Percentiles rank a stretch among this genome's conserved stretches.
Conservation (phyloP, 2,329 filamentous ascomycete genomes). For the Graphium sp. region DNA sequence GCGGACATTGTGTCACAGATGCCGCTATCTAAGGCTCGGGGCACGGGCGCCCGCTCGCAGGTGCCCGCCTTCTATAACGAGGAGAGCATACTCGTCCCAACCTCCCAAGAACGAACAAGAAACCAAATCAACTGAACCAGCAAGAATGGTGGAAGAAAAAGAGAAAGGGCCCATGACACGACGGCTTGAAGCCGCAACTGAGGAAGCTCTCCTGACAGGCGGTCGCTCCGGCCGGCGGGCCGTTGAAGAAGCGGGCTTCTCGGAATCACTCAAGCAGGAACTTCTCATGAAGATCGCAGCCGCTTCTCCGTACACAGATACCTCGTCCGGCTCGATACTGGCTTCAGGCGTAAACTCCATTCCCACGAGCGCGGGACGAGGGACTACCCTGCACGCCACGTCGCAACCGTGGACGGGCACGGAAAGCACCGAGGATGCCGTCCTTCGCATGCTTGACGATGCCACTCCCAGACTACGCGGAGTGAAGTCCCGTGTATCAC, state of each 20-base stretch:
- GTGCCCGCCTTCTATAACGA: too few species aligned
- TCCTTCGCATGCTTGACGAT: slow-evolving; percentile 73
- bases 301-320: slow-evolving; percentile 26
- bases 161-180: slow-evolving; percentile 30
- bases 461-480: too few species aligned
- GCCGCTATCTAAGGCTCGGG: too few species aligned
- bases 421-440: slow-evolving; percentile 58
- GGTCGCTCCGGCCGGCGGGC: slow-evolving; percentile 42
- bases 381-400: slow-evolving; percentile 50
- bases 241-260: slow-evolving; percentile 46
- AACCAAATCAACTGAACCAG: too few species aligned
- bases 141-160: too few species aligned
- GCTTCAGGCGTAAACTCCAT: slow-evolving; percentile 10
- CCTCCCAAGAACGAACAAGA: too few species aligned
- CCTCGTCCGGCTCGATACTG: not conserved
- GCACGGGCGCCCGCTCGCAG: too few species aligned
- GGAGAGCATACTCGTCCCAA: too few species aligned
- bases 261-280: slow-evolving; percentile 41
- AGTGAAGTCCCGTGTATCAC: too few species aligned
- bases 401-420: slow-evolving; percentile 62
- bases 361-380: slow-evolving; percentile 43
- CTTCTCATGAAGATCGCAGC: slow-evolving; percentile 39
- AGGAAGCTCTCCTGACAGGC: slow-evolving; percentile 41
- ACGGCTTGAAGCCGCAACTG: slow-evolving; percentile 43
- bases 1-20: too few species aligned